Evolutionary conservation across 805 yeast species (phyloP).

Genomic region (Brettanomyces nanus): DNA sequence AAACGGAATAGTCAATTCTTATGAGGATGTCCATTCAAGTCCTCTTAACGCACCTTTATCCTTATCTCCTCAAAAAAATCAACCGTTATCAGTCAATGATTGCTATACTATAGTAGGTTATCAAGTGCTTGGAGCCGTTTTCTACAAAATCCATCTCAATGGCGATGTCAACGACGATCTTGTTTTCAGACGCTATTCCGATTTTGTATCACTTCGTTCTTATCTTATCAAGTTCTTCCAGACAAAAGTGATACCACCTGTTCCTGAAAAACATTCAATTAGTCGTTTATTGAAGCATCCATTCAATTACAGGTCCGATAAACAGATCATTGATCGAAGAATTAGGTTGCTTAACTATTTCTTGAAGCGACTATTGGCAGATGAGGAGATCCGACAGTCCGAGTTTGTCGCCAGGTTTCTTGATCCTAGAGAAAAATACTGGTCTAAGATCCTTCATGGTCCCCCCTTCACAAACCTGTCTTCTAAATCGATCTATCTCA

Average conservation of each 20-base stretch:
- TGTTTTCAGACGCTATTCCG: conserved; percentile 77
- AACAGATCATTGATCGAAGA: conserved; percentile 36
- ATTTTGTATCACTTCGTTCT: conserved; percentile 75
- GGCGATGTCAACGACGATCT: conserved; percentile 4
- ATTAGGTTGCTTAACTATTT: conserved; percentile 38
- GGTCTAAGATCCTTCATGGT: conserved; percentile 36
- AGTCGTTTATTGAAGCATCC: conserved; percentile 27
- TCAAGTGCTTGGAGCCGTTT: conserved; percentile 22
- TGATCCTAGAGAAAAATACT: conserved; percentile 42
- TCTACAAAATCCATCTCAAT: conserved; percentile 17
- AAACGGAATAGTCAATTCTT: conserved; percentile 16
- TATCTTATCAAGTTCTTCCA: conserved; percentile 70
- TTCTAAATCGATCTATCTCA: conserved; percentile 39
- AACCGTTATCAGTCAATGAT: not conserved
- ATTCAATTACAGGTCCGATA: conserved; percentile 24
- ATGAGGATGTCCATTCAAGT: not conserved
- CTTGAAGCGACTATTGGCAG: conserved; percentile 30
- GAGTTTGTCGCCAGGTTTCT: conserved; percentile 37
- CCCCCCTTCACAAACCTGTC: conserved; percentile 34
- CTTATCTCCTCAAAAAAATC: conserved; percentile 1
- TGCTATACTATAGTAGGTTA: conserved; percentile 9
- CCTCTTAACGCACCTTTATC: not conserved
- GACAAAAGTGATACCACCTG: conserved; percentile 84
- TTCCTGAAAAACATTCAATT: conserved; percentile 76
- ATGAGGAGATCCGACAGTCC: conserved; percentile 29